Evolutionary conservation across 2,329 filamentous ascomycete species (phyloP).

Genomic region (Scorias spongiosa): DNA sequence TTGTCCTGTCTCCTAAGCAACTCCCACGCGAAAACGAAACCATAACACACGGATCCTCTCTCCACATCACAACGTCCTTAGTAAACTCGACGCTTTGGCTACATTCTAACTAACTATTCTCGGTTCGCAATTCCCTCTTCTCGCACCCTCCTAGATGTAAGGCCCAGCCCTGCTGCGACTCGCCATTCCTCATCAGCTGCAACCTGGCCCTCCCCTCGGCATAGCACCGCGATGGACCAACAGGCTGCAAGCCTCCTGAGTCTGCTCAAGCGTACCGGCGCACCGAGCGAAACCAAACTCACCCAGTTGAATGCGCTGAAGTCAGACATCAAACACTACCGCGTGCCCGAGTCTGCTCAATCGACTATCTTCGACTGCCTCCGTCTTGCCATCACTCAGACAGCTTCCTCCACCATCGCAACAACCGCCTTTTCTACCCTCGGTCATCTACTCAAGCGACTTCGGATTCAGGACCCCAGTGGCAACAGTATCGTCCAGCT

Average conservation of each 20-base stretch:
- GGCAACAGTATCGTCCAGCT: conserved; percentile 50
- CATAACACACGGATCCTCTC: background rate
- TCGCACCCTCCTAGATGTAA: background rate
- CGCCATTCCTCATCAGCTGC: background rate
- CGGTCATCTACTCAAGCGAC: conserved; percentile 71
- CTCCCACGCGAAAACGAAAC: background rate
- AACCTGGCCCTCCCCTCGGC: background rate
- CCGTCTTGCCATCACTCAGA: conserved; percentile 57
- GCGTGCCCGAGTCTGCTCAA: conserved; percentile 63
- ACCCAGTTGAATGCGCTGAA: conserved; percentile 60
- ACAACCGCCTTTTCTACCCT: conserved; percentile 78
- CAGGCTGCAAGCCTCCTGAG: conserved; percentile 39
- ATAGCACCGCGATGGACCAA: conserved; percentile 34
- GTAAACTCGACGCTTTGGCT: background rate
- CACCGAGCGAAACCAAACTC: conserved; percentile 55
- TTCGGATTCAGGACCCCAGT: conserved; percentile 72
- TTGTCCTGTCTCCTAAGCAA: background rate
- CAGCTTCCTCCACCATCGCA: conserved; percentile 57
- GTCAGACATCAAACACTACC: conserved; percentile 81
- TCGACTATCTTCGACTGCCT: conserved; percentile 68
- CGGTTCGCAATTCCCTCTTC: no score
- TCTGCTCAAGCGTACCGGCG: conserved; percentile 45
- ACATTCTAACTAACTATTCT: background rate
- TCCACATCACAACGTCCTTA: background rate
- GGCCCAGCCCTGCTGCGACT: background rate